A percentile compares a stretch with the other conserved stretches of the same genome.
Evolutionary conservation across 106 monocot species (phyloP).

Genomic region (Dactylorhiza incarnata): DNA sequence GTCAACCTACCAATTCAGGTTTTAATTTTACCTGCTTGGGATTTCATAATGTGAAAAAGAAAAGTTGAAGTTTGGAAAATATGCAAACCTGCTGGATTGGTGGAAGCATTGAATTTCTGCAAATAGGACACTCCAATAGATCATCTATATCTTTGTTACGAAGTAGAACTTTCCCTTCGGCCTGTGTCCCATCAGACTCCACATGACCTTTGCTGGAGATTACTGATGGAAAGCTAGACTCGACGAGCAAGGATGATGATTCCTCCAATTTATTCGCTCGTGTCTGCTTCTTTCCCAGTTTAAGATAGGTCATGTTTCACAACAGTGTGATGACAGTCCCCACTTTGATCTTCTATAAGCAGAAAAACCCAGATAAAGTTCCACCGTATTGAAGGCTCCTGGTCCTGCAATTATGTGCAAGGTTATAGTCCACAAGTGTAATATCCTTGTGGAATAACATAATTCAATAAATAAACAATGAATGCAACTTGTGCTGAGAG

Average conservation of each 20-base stretch:
- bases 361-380: not conserved
- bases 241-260: not conserved
- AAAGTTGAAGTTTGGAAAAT: not conserved
- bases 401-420: not conserved
- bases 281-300: slow-evolving; percentile 4
- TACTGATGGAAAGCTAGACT: not conserved
- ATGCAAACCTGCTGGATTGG: slow-evolving; percentile 49
- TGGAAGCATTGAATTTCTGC: slow-evolving; percentile 47
- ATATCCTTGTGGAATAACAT: not conserved
- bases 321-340: not conserved
- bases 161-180: not conserved
- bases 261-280: not conserved
- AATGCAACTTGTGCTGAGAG: not conserved
- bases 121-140: slow-evolving; percentile 44
- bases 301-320: slow-evolving; percentile 5
- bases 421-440: not conserved
- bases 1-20: not conserved
- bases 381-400: not conserved
- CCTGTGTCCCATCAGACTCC: not conserved
- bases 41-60: not conserved
- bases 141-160: not conserved
- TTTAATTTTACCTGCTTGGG: not conserved
- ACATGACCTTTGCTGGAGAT: not conserved
- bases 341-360: not conserved
- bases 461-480: not conserved